Evolutionary conservation across 129 eudicot species (phyloP), one percentile per base, ranked within the genome.

Genomic region (Flaveria sonorensis): DNA sequence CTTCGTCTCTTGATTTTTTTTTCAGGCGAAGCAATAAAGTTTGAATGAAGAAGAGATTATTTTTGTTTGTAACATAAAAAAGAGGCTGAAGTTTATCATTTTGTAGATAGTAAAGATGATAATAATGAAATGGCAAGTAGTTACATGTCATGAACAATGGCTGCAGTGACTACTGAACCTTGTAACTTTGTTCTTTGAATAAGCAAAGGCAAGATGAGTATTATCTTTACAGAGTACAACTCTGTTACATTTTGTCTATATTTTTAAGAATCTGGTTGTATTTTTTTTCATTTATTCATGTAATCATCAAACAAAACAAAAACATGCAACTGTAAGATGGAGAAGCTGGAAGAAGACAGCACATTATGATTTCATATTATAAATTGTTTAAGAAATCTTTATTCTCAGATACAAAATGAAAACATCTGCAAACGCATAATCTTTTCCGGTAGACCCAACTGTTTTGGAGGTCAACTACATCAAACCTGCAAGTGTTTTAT

Each of bases 401-500:
- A 50, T 75, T 75, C 64, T 62, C 47, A 7, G 55, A 69, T 24
- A 56, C 24, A 53, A 7, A 69, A 77, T n/a, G 32, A 76, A 67
- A 15, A 23, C 66, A 30, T 24, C 69, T 21, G 70, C 70, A 26
- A 57, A 78, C 56, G 75, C 42, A 65, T 32, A 66, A 26, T 28
- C 13, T 73, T 80, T 32, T 66, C 63, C 3, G 18, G 3, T 12
- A 28, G 12, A 47, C 50, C 66, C 56, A 21, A 16, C 81, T 68
- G 30, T 69, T 15, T 68, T 61, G 32, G n/a, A 45, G 66, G 71
- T 62, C 2, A 23, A 47, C 53, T 32, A n/a, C 36, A 47, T 87
- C 62, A 92, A 64, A 92, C 80, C 72, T 92, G 74, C 79, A 92
- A 63, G 76, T 89, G 83, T 66, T 90, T 92, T 45, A 92, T 88